phyloP scores from a whole-genome alignment of 129 eudicot genomes.

The Helianthus tuberosus region DNA sequence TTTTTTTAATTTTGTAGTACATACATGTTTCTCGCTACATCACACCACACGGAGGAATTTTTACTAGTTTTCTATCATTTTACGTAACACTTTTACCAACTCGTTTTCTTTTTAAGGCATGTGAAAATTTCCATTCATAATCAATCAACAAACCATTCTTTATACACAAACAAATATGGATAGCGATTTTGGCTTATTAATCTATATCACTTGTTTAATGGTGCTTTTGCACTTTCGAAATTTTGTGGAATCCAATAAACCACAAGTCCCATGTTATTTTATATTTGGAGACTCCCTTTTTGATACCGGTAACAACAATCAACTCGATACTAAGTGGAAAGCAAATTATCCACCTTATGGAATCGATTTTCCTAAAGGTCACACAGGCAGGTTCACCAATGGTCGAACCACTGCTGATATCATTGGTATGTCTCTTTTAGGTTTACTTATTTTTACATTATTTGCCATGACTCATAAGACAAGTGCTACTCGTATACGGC shows the following conservation, averaged over 20 bases:
- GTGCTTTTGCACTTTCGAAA: background rate
- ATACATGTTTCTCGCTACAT: no score
- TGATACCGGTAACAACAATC: slow-evolving; percentile 68
- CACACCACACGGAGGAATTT: background rate
- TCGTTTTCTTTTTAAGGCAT: background rate
- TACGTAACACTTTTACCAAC: slow-evolving; percentile 21
- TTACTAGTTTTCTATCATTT: slow-evolving; percentile 23
- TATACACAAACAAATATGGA: slow-evolving; percentile 26
- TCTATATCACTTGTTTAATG: background rate
- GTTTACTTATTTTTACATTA: no score
- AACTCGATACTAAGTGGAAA: slow-evolving; percentile 39
- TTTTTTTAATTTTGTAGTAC: no score
- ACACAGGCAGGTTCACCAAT: slow-evolving; percentile 68
- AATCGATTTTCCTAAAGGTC: slow-evolving; percentile 51
- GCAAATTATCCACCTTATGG: slow-evolving; percentile 65
- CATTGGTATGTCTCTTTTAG: slow-evolving; percentile 35
- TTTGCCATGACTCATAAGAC: background rate
- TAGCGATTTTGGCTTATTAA: background rate
- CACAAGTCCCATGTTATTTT: slow-evolving; percentile 50
- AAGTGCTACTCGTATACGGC: background rate
- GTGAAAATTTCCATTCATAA: background rate
- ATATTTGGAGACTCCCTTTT: slow-evolving; percentile 56
- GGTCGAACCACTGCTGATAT: slow-evolving; percentile 47
- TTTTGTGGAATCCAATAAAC: background rate
- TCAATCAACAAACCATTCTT: background rate